Evolutionary conservation across 306 rosid species (phyloP).

Genomic region (Acacia confusa): DNA sequence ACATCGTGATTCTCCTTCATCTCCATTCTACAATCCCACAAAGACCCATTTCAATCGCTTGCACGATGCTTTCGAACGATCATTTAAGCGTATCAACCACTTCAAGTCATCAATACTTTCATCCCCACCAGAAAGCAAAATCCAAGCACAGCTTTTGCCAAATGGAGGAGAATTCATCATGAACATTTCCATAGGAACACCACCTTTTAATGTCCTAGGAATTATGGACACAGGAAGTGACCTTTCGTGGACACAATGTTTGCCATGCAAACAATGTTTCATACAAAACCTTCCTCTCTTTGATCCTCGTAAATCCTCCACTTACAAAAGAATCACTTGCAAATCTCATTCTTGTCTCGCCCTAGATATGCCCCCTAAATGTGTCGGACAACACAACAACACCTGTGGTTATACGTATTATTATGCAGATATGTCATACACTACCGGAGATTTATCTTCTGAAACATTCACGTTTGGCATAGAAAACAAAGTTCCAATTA

Average conservation of each 20-base stretch:
- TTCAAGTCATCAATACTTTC: background rate
- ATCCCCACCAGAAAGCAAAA: background rate
- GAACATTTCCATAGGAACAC: conserved; percentile 46
- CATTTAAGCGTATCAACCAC: conserved; percentile 30
- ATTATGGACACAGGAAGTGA: conserved; percentile 60
- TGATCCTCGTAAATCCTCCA: conserved; percentile 43
- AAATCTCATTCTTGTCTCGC: conserved; percentile 24
- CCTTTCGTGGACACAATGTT: conserved; percentile 49
- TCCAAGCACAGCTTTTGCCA: conserved; percentile 24
- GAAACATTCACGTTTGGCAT: conserved; percentile 43
- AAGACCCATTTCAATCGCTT: conserved; percentile 34
- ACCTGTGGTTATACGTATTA: conserved; percentile 37
- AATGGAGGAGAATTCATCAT: conserved; percentile 42
- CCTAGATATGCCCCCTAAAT: conserved; percentile 1
- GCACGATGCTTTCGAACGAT: conserved; percentile 46
- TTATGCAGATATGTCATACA: conserved; percentile 50
- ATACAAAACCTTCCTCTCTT: conserved; percentile 45
- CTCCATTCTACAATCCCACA: conserved; percentile 47
- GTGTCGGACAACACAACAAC: background rate
- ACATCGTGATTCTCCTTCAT: conserved; percentile 53
- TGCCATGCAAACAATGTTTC: conserved; percentile 52
- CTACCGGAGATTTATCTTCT: conserved; percentile 39
- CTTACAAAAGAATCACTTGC: conserved; percentile 38
- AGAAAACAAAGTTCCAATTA: background rate
- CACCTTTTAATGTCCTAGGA: conserved; percentile 36